These are phyloP conservation scores for Candida boidinii DNA, from an alignment of 805 yeast genomes.

Conservation along the genomic window DNA sequence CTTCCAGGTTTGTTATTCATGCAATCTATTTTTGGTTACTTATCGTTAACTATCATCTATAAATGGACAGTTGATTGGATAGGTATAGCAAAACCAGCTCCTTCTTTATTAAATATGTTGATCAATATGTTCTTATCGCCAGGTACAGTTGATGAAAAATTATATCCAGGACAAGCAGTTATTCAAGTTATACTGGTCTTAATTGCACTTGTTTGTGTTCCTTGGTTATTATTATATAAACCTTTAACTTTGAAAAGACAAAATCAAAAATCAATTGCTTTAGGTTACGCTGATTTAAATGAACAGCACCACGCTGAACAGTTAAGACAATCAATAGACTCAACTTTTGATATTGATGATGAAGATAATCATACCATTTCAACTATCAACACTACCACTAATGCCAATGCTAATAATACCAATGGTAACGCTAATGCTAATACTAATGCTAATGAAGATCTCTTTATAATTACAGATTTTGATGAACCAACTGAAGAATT, in stretches of 20 bases:
- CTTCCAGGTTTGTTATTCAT: constrained; percentile 67
- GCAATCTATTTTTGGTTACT: constrained; percentile 71
- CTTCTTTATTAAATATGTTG: constrained; percentile 66
- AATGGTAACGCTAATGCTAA: background rate
- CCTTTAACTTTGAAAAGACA: constrained; percentile 39
- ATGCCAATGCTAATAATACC: constrained; percentile 34
- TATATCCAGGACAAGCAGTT: constrained; percentile 56
- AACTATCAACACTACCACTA: constrained; percentile 10
- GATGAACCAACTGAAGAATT: constrained; percentile 34
- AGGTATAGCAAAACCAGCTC: constrained; percentile 52
- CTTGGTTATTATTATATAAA: constrained; percentile 62
- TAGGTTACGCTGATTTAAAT: constrained; percentile 42
- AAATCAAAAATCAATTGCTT: constrained; percentile 40
- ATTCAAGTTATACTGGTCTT: constrained; percentile 51
- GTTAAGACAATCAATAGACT: constrained; percentile 12
- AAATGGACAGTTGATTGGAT: constrained; percentile 74
- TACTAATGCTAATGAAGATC: constrained; percentile 16
- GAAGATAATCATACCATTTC: constrained; percentile 15
- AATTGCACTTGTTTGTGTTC: constrained; percentile 60
- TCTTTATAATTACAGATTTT: constrained; percentile 12
- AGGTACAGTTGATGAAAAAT: constrained; percentile 55
- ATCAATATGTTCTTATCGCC: constrained; percentile 72
- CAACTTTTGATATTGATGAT: constrained; percentile 33
- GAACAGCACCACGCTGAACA: constrained; percentile 13
- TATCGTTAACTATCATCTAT: constrained; percentile 57